Evolutionary conservation across 768 basidiomycete genomes (phyloP), one percentile per base, ranked within the genome.

Genomic region (Pholiota molesta): DNA sequence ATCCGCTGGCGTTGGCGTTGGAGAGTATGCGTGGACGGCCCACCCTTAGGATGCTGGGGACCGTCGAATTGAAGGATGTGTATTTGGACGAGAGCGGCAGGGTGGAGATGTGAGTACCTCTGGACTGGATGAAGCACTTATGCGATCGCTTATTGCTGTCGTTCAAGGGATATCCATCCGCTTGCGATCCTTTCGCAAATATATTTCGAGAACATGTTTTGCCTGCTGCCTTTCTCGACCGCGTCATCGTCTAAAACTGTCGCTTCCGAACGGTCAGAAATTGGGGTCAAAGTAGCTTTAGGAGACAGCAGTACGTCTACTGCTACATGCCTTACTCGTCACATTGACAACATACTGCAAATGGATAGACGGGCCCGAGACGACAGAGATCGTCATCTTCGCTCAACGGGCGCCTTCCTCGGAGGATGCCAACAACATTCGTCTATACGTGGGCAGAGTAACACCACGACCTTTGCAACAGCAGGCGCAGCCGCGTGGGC

Each of bases 21-120:
- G 91, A 92, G 73, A 90, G 86, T 72, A 91, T 93, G 90, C 90
- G 90, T 40, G 88, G 90, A 17, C 74, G 89, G 19, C 88, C 87
- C 1, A 82, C 83, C 26, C 73, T 93, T 19, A 79, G 84, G 37
- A 81, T 90, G 61, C 75, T 85, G 53, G 88, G 85, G 2, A 77
- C 79, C 0, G 79, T 83, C 17, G 78, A 75, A 29, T 72, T 91
- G 40, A 70, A 77, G 39, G 83, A 88, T 55, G 69, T 90, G 0
- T 88, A 83, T 75, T 71, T 86, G 62, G 91, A 92, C 70, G 80
- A 82, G 49, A 78, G 78, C 39, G 85, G 83, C 16, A 85, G 72
- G 55, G 82, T 83, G 10, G 69, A 75, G 61, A 68, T 79, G 73
- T 76, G 60, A 42, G 74, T 71, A 37, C 42, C 42, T 44, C 9